Conservation (phyloP, 768 basidiomycete species). For the Pleurotus ostreatus region DNA sequence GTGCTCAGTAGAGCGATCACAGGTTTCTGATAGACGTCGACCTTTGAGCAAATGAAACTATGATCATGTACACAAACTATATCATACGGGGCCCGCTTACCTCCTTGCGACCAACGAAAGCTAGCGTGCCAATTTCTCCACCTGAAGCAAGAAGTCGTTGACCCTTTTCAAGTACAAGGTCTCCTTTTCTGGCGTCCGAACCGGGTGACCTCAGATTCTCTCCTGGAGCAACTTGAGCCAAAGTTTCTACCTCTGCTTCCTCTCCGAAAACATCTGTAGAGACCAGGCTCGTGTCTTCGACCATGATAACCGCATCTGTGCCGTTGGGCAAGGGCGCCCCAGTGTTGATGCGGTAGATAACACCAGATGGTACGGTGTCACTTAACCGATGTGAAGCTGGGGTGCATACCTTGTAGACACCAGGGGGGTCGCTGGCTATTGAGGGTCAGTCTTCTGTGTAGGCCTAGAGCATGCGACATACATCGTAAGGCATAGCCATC, state of each 20-base stretch:
- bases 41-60: constrained; percentile 35
- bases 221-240: constrained; percentile 53
- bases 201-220: constrained; percentile 77
- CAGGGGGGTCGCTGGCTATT: constrained; percentile 60
- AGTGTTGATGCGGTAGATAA: constrained; percentile 80
- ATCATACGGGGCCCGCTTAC: constrained; percentile 31
- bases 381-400: constrained; percentile 45
- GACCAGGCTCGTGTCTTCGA: constrained; percentile 84
- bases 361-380: constrained; percentile 42
- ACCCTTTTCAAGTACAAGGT: constrained; percentile 60
- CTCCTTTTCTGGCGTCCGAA: constrained; percentile 68
- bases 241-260: constrained; percentile 66
- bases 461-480: constrained; percentile 23
- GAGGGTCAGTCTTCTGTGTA: not conserved
- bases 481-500: constrained; percentile 85
- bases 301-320: constrained; percentile 83
- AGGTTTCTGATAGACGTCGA: constrained; percentile 67
- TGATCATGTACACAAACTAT: not conserved
- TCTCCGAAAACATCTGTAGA: constrained; percentile 51
- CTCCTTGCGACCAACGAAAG: constrained; percentile 72
- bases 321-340: constrained; percentile 77
- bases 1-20: constrained; percentile 80
- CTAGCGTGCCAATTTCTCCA: constrained; percentile 80
- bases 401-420: constrained; percentile 65
- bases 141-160: constrained; percentile 61